Base-by-base conservation (phyloP, 2,329 filamentous ascomycete genomes). In the Raffaelea arxii region DNA sequence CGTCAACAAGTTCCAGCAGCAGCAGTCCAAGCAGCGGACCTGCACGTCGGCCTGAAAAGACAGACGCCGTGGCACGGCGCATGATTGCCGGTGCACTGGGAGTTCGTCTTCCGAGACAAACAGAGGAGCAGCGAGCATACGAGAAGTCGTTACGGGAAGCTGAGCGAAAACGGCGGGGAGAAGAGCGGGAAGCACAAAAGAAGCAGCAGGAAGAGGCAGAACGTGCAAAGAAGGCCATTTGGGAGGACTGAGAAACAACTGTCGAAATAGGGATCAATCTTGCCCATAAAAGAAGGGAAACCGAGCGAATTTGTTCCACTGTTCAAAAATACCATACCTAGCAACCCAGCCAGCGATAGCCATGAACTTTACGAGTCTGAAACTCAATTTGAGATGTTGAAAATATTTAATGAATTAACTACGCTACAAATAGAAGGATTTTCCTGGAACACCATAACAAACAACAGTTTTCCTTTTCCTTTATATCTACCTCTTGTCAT, bases 41-140 rank as follows among this genome's bases (percentile, higher is more conserved):
- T 6, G 27, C 53, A 7, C 54, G 53, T 47, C 69, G 86, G 35
- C 91, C 89, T 0, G 90, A 95, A 66, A 98, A 95, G 71, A 94
- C 90, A 51, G 94, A 94, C 51, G 87, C 89, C 1, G 88, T 94
- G 35, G 92, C 92, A 5, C 78, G 85, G 51, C 74, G 92, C 49
- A 75, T 98, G 77, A 97, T 98, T 61, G 89, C 88, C 1, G 86
- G 85, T 4, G 89, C 86, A 1, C 68, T 97, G 54, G 92, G 92
- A 1, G 77, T 96, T 46, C 80, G 82, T 58, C 80, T 82, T 27
- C 87, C 88, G 25, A 84, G 79, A 68, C 77, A 82, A 62, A 96
- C 88, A 2, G 88, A 94, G 52, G 90, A 96, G 66, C 86, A 95
- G 71, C 77, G 75, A 56, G 86, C 87, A 46, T 97, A 92, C 62